Evolutionary conservation across 208 protist genomes (phyloP).

Genomic region (Vickermania ingenoplastis): DNA sequence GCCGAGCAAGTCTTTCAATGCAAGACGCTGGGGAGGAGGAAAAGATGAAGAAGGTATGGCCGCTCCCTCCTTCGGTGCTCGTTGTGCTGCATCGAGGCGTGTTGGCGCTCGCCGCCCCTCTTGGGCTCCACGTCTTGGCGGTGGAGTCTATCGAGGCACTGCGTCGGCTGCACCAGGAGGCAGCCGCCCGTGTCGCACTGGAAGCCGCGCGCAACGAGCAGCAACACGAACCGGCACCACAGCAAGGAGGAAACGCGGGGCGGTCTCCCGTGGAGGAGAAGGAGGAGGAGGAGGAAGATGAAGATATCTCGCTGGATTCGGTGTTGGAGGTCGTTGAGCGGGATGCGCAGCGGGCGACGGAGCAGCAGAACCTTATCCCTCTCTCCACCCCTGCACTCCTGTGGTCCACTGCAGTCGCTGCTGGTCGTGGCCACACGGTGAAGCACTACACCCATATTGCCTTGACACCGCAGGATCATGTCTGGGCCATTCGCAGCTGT

Average conservation of each 20-base stretch:
- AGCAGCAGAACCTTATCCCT: background rate
- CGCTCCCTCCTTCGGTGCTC: background rate
- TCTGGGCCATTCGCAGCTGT: conserved; percentile 63
- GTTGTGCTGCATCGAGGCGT: background rate
- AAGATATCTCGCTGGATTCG: conserved; percentile 43
- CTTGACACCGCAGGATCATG: conserved; percentile 51
- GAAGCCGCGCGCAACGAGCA: conserved; percentile 17
- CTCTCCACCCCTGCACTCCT: background rate
- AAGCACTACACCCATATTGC: no score
- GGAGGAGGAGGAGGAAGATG: conserved; percentile 7
- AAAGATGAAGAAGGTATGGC: background rate
- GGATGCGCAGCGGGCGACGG: conserved; percentile 15
- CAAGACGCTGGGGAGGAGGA: background rate
- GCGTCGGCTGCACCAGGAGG: background rate
- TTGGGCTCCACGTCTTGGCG: background rate
- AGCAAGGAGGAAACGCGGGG: background rate
- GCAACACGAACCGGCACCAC: background rate
- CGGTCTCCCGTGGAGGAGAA: background rate
- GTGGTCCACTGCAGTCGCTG: background rate
- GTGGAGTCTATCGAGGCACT: background rate
- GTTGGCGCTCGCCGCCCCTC: background rate
- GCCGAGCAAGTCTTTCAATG: no score
- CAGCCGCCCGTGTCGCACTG: conserved; percentile 28
- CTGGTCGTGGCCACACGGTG: conserved; percentile 9
- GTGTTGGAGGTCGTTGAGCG: conserved; percentile 48